Evolutionary conservation across 192 early-diverging fungal species (phyloP), one percentile per base, ranked within the genome.

Genomic region (Umbelopsis ramanniana): DNA sequence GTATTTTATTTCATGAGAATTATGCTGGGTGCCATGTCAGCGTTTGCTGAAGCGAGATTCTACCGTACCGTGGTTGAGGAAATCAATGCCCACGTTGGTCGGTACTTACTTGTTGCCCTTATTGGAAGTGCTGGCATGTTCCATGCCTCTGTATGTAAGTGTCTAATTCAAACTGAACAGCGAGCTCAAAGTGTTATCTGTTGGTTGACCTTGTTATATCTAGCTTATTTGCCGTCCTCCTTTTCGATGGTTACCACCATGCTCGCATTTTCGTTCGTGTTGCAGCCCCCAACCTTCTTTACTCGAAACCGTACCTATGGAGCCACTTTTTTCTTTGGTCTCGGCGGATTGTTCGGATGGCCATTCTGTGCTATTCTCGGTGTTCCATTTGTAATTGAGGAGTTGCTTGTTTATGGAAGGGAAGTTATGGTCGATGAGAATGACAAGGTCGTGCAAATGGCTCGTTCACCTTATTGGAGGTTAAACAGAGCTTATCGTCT

Each of bases 221-320:
- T 71, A 82, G 95, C 96, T 33, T 89, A 88, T 75, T 81, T 99
- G 37, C 97, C 97, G 0, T 95, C 96, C 12, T 87, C 93, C 24
- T 97, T 97, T 84, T 90, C 95, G 52, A 99, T 98, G 97, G 91
- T 88, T 71, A 76, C 86, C n/a, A 83, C 87, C 8, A 91, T 90
- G 70, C 71, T 97, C 40, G 95, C 94, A 2, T 88, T 89, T 46
- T 88, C 93, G 4, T 78, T 85, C 10, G 87, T 86, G 15, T 84
- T 99, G 24, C 60, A 74, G 8, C 80, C 85, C 10, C 89, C 91
- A 3, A 78, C 81, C 14, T 72, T 75, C 14, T 74, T 78, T 11
- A 71, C 76, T 48, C 72, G 78, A 17, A 76, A 71, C 3, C 75
- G 92, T 11, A 88, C 89, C 48, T 86, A 84, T 40, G 72, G 68